Evolutionary conservation across 352 stramenopile genomes (phyloP).

Genomic region (Stephanocyclus meneghinianus): DNA sequence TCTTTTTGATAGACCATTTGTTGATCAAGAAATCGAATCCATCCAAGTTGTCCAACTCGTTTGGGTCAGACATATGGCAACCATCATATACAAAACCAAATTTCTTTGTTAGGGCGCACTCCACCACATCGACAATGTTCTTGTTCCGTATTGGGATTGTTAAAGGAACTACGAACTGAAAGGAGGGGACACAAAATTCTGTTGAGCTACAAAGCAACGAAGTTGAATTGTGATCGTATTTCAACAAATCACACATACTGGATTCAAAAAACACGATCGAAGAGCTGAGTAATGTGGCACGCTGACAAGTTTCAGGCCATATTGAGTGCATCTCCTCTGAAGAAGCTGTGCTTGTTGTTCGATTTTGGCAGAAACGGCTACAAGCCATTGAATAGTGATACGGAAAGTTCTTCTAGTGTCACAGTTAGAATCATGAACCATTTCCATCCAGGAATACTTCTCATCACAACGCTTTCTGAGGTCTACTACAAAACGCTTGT

Average conservation of each 20-base stretch:
- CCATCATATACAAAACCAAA: slow-evolving; percentile 82
- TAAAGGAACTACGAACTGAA: slow-evolving; percentile 67
- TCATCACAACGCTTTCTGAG: slow-evolving; percentile 67
- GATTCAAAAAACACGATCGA: slow-evolving; percentile 75
- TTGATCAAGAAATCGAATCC: slow-evolving; percentile 76
- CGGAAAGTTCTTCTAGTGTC: slow-evolving; percentile 75
- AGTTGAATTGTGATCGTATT: neutral
- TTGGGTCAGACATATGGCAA: slow-evolving; percentile 66
- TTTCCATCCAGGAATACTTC: slow-evolving; percentile 81
- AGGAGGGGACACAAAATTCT: slow-evolving; percentile 14
- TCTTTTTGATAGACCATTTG: slow-evolving; percentile 56
- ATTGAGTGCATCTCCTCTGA: slow-evolving; percentile 74
- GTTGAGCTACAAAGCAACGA: neutral
- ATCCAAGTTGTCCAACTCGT: slow-evolving; percentile 70
- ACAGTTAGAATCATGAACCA: slow-evolving; percentile 74
- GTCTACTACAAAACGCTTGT: slow-evolving; percentile 67
- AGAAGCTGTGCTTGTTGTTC: slow-evolving; percentile 79
- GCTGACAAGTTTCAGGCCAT: slow-evolving; percentile 73
- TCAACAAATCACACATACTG: slow-evolving; percentile 47
- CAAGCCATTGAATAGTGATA: slow-evolving; percentile 83
- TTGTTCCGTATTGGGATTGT: slow-evolving; percentile 60
- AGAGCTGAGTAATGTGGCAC: slow-evolving; percentile 72
- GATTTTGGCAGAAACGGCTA: slow-evolving; percentile 77
- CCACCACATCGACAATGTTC: slow-evolving; percentile 56
- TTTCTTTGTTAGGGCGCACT: slow-evolving; percentile 53